A percentile compares a stretch with the other conserved stretches of the same genome.
phyloP scores from a whole-genome alignment of 345 rosid species.

The Hirschfeldia incana region DNA sequence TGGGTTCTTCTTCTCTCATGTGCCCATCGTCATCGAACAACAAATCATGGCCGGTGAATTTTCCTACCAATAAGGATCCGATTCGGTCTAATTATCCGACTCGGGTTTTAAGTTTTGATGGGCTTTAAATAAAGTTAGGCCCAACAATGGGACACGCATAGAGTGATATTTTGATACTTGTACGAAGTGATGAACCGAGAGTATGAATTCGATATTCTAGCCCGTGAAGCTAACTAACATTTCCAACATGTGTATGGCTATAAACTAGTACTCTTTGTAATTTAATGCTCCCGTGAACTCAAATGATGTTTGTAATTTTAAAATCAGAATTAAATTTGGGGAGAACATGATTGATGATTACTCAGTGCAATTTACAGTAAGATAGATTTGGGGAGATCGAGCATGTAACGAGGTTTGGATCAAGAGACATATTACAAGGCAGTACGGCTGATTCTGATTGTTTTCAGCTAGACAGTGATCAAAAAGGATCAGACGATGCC shows the following conservation, averaged over 20 bases:
- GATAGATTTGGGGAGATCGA: neutral
- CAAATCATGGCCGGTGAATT: constrained; percentile 31
- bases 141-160: neutral
- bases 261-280: neutral
- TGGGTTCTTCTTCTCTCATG: constrained; percentile 14
- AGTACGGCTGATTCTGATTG: too few relatives aligned
- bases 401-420: too few relatives aligned
- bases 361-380: neutral
- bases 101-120: neutral
- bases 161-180: too few relatives aligned
- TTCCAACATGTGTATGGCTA: neutral
- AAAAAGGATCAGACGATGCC: neutral
- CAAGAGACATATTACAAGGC: neutral
- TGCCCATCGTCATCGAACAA: constrained; percentile 25
- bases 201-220: neutral
- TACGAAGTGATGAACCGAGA: too few relatives aligned
- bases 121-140: neutral
- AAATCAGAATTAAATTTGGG: neutral
- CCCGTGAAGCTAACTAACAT: neutral
- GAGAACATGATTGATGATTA: neutral
- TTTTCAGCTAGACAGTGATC: neutral
- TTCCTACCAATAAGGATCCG: constrained; percentile 29
- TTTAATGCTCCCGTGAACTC: neutral
- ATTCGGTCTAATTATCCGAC: constrained; percentile 5
- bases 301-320: neutral